phyloP scores from a whole-genome alignment of 1,284 basidiomycete species.

The Fomes fomentarius region DNA sequence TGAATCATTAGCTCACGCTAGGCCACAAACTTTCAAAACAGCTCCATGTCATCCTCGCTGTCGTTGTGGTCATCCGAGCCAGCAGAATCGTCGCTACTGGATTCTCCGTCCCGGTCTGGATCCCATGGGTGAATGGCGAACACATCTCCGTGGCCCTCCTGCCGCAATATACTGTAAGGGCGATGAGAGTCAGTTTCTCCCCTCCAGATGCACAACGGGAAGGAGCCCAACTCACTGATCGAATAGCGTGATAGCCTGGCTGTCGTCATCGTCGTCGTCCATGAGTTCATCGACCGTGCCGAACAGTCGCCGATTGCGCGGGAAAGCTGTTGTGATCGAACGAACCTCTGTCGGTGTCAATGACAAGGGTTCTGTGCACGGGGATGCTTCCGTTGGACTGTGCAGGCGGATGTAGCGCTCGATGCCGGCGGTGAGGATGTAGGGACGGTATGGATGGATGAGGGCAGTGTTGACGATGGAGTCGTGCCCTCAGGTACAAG shows the following conservation, averaged over 20 bases:
- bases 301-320: constrained; percentile 35
- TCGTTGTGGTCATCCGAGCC: too few relatives aligned
- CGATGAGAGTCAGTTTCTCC: too few relatives aligned
- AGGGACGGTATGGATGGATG: constrained; percentile 71
- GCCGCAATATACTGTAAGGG: constrained; percentile 35
- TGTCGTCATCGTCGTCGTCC: constrained; percentile 43
- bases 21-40: too few relatives aligned
- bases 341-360: constrained; percentile 53
- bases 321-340: constrained; percentile 37
- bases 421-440: constrained; percentile 70
- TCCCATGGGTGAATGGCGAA: constrained; percentile 44
- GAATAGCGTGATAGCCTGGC: constrained; percentile 42
- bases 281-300: constrained; percentile 30
- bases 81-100: too few relatives aligned
- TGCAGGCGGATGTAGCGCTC: constrained; percentile 74
- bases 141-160: constrained; percentile 53
- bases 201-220: background rate
- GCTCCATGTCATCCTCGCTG: too few relatives aligned
- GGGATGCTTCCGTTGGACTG: constrained; percentile 56
- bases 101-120: too few relatives aligned
- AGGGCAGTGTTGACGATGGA: constrained; percentile 76
- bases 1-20: background rate
- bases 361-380: constrained; percentile 47
- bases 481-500: constrained; percentile 53
- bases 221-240: constrained; percentile 36